Percentiles rank a stretch among this genome's conserved stretches.
Conservation (phyloP, 2,329 filamentous ascomycete genomes). For the Drechslerella stenobrocha region DNA sequence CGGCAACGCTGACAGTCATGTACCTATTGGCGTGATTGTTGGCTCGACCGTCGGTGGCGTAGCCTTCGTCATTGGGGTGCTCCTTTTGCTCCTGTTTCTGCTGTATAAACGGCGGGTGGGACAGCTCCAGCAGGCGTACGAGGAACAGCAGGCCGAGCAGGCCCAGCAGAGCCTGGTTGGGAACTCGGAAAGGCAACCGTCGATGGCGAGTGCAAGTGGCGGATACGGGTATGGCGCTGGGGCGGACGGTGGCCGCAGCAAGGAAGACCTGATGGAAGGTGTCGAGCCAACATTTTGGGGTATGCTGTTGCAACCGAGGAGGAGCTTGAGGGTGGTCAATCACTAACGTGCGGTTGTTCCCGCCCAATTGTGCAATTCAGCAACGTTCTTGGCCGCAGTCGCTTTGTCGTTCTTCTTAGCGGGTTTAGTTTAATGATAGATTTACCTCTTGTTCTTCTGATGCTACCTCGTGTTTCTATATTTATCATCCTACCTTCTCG, state of each 20-base stretch:
- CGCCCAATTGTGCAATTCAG: background rate
- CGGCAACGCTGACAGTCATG: constrained; percentile 56
- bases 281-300: constrained; percentile 73
- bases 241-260: constrained; percentile 54
- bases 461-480: background rate
- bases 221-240: constrained; percentile 45
- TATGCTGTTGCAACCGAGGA: constrained; percentile 68
- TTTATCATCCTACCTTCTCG: background rate
- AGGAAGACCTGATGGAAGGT: constrained; percentile 64
- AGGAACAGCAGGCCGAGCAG: constrained; percentile 48
- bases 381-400: background rate
- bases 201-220: constrained; percentile 52
- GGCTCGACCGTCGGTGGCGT: constrained; percentile 57
- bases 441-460: background rate
- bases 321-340: constrained; percentile 72
- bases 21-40: constrained; percentile 60
- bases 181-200: too few species aligned
- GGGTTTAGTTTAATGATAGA: background rate
- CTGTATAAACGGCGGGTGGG: constrained; percentile 60
- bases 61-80: constrained; percentile 66
- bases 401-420: background rate
- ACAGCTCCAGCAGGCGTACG: constrained; percentile 50
- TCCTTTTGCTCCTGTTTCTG: constrained; percentile 66
- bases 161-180: constrained; percentile 48
- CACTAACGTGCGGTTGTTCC: background rate